Percentiles rank a stretch among this genome's conserved stretches.
phyloP scores from a whole-genome alignment of 495 filamentous ascomycete genomes.

The Annulohypoxylon bovei region DNA sequence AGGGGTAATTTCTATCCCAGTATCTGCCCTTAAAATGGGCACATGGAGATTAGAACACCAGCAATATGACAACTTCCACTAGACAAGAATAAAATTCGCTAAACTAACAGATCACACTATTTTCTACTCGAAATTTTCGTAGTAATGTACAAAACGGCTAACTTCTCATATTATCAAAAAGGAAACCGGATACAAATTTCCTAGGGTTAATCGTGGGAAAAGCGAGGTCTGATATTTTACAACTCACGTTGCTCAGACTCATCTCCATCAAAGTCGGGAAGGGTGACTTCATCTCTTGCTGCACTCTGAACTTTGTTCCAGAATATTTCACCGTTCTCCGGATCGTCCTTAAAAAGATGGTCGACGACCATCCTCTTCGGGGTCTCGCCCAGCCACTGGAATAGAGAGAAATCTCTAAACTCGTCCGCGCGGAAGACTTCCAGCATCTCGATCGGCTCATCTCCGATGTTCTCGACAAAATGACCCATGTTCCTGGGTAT shows the following conservation, averaged over 20 bases:
- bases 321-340: slow-evolving; percentile 64
- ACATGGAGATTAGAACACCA: background rate
- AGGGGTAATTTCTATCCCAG: background rate
- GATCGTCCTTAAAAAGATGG: slow-evolving; percentile 66
- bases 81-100: background rate
- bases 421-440: slow-evolving; percentile 68
- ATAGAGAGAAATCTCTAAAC: slow-evolving; percentile 71
- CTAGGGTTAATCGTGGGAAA: background rate
- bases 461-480: slow-evolving; percentile 70
- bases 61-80: too few species aligned
- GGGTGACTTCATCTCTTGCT: slow-evolving; percentile 56
- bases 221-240: slow-evolving; percentile 2
- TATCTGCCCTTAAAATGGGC: background rate
- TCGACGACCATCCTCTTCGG: slow-evolving; percentile 69
- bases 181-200: background rate
- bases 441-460: slow-evolving; percentile 68
- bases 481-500: slow-evolving; percentile 70
- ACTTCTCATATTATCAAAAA: background rate
- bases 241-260: slow-evolving; percentile 30
- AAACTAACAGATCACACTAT: background rate
- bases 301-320: slow-evolving; percentile 63
- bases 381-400: slow-evolving; percentile 76
- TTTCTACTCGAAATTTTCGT: background rate
- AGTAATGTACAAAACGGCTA: background rate
- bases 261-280: slow-evolving; percentile 20